Evolutionary conservation across 306 rosid genomes (phyloP), one percentile per base, ranked within the genome.

Genomic region (Geum urbanum): DNA sequence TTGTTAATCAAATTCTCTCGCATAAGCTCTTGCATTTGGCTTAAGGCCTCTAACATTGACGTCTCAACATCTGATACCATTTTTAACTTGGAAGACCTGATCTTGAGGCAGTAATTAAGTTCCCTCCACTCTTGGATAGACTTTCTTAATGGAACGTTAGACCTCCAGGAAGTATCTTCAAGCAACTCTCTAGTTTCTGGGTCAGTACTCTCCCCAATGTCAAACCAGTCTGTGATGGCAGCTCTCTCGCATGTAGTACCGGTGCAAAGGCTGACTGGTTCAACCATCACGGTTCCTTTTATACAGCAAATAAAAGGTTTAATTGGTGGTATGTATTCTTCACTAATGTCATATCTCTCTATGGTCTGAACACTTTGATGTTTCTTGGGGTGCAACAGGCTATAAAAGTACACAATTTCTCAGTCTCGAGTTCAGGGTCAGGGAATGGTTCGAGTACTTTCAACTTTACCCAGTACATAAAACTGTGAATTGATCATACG

Each of bases 41-140:
- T 77, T 57, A 88, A 69, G 39, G 89, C 88, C 58, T 82, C 89
- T 62, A 70, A 73, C 59, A 86, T 72, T 50, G 71, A 69, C 4
- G 27, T 45, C 43, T 82, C 80, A 39, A 57, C 48, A 32, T 70
- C 70, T 13, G 87, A 85, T 19, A 69, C 51, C 67, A 88, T 70
- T 46, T 81, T 77, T 59, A 67, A 85, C 73, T 78, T 73, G 65
- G 80, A 79, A 15, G 92, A 86, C 66, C 91, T 72, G 66, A 91
- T 88, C 57, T 44, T 59, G 20, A 88, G 89, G 74, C 92, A 86
- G 71, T 86, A 86, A 76, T 86, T 88, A 54, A 77, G 90, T 77
- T 91, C 96, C 78, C 86, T 82, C 97, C 97, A 91, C 80, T 91
- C 97, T 73, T 88, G 86, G 32, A 91, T 91, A 27, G 97, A 88